Evolutionary conservation across 768 basidiomycete genomes (phyloP), one percentile per base, ranked within the genome.

Genomic region (Kwoniella bestiolae): DNA sequence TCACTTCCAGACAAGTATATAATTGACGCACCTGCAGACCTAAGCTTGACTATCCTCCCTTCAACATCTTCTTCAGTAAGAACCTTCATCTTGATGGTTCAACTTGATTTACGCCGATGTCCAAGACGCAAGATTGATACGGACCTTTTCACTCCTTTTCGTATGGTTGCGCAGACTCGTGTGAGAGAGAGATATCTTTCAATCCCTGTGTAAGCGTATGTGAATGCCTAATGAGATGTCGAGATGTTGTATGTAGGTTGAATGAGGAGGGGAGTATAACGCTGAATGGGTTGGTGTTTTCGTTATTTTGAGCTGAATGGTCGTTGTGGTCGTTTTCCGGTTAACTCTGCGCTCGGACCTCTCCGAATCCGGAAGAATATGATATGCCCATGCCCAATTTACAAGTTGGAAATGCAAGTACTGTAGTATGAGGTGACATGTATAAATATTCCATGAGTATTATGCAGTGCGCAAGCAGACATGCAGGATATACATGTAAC

Each of bases 31-130:
- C 73, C 76, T 1, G 75, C 73, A 28, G 62, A 55, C 44, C 72
- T 75, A n/a, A 80, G 53, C 60, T 73, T 72, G 7, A 14, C 49
- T 44, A 80, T 66, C 41, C 69, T 74, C 9, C 66, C 60, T 51
- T 74, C 73, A 12, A 76, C 71, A 14, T 79, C 76, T 14, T 61
- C 67, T 34, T 73, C 71, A 28, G 47, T 59, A 34, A 75, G 46
- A 2, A n/a, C 23, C 47, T 58, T 58, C 25, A 50, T 60, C 46
- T 31, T 60, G 52, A 11, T 8, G 9, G 25, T 21, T 25, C 32
- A 26, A 41, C 8, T 41, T 18, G 38, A 18, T 41, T 8, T 18
- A 41, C 8, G 38, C 18, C 8, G 18, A 41, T 41, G 38, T 41
- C 38, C 38, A 8, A 41, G 38, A 8, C 18, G 38, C 8, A 41